Evolutionary conservation across 202 grass and related monocot genomes (phyloP).

Genomic region (Carex sylvatica): DNA sequence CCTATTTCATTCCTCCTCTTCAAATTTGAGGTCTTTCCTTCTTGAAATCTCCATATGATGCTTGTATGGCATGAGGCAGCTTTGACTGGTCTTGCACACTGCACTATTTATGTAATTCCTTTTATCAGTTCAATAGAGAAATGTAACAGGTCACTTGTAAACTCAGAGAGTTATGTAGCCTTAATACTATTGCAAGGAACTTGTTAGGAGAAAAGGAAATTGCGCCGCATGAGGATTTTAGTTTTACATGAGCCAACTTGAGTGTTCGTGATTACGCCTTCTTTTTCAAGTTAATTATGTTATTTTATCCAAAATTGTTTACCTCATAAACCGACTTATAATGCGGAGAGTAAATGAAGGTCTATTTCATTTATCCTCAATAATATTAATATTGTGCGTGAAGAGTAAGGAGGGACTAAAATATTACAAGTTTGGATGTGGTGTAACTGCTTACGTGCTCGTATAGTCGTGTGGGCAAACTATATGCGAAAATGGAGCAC

Average conservation of each 20-base stretch:
- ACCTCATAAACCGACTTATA: background rate
- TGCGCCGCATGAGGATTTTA: background rate
- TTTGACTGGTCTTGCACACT: background rate
- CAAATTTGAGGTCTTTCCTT: background rate
- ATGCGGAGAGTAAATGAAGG: no score
- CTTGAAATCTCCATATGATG: background rate
- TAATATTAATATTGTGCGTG: no score
- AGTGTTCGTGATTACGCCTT: background rate
- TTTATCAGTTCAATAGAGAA: background rate
- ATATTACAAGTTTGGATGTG: no score
- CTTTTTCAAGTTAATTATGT: background rate
- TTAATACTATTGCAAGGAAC: background rate
- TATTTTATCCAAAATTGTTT: background rate
- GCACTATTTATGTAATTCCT: background rate
- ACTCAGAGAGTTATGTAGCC: background rate
- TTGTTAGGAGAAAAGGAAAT: background rate
- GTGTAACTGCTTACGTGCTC: no score
- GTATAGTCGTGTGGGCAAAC: no score
- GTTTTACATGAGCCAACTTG: background rate
- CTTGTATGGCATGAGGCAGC: constrained; percentile 10
- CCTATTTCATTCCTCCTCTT: background rate
- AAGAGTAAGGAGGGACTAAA: no score
- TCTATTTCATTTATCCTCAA: no score
- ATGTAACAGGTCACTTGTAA: constrained; percentile 3
- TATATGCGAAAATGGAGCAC: no score